phyloP scores from a whole-genome alignment of 1,139 yeast species.

The Taphrina deformans region DNA sequence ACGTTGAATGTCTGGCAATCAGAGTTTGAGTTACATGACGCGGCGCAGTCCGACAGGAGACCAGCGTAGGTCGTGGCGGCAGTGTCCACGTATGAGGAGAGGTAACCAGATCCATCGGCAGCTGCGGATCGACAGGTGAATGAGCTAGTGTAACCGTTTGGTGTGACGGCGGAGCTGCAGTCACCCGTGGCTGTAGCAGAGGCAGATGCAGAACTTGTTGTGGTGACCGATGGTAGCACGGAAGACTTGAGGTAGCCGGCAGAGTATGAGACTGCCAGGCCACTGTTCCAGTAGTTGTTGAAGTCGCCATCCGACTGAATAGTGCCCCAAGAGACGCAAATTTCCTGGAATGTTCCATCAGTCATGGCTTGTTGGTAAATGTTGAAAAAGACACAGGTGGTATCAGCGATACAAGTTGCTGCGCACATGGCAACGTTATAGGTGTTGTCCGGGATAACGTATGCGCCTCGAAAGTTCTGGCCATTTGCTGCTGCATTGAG shows the following conservation, averaged over 20 bases:
- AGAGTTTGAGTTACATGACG: neutral
- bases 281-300: constrained; percentile 7
- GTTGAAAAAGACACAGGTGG: constrained; percentile 11
- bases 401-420: neutral
- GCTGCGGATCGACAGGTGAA: neutral
- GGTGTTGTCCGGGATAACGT: neutral
- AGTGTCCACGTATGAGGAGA: neutral
- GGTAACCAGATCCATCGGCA: constrained; percentile 3
- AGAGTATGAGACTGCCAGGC: neutral
- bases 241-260: neutral
- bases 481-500: constrained; percentile 1
- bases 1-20: neutral
- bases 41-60: neutral
- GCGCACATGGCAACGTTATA: neutral
- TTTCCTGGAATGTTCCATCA: neutral
- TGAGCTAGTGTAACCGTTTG: neutral
- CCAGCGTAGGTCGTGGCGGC: neutral
- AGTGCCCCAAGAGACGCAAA: neutral
- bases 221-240: neutral
- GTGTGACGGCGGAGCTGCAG: neutral
- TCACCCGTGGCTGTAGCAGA: neutral
- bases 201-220: neutral
- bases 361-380: constrained; percentile 3
- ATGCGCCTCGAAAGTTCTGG: neutral
- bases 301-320: neutral